phyloP scores from a whole-genome alignment of 768 basidiomycete genomes.

The Tricholoma terreum region DNA sequence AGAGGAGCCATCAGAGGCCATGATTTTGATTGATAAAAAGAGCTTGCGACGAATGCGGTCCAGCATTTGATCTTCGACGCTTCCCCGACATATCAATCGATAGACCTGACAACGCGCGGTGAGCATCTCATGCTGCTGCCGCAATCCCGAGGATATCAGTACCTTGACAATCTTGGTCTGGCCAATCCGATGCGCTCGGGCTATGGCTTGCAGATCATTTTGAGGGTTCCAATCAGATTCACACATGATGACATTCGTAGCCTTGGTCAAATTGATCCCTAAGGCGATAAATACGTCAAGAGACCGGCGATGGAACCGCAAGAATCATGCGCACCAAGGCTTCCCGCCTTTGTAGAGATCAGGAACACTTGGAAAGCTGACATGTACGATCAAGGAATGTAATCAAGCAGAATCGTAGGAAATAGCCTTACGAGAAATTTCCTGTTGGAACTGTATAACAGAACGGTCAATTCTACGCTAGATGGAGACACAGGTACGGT shows the following conservation, averaged over 20 bases:
- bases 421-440: constrained; percentile 45
- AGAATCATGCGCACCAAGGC: constrained; percentile 46
- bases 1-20: constrained; percentile 37
- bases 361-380: constrained; percentile 65
- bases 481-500: not conserved
- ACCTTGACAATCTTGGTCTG: constrained; percentile 71
- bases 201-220: constrained; percentile 84
- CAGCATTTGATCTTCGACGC: constrained; percentile 76
- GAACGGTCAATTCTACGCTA: not conserved
- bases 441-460: constrained; percentile 51
- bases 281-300: constrained; percentile 22
- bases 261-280: constrained; percentile 83
- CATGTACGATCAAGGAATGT: constrained; percentile 1
- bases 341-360: constrained; percentile 70
- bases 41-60: constrained; percentile 70
- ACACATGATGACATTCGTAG: constrained; percentile 77
- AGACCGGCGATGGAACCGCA: not conserved
- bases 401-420: not conserved
- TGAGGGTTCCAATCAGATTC: constrained; percentile 71
- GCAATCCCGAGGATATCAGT: not conserved
- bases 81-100: constrained; percentile 63
- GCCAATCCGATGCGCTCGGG: constrained; percentile 79
- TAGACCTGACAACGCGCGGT: constrained; percentile 46
- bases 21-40: constrained; percentile 62
- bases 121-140: not conserved